Base-by-base conservation (phyloP, 1,139 yeast species). In the Yamadazyma taylorii region DNA sequence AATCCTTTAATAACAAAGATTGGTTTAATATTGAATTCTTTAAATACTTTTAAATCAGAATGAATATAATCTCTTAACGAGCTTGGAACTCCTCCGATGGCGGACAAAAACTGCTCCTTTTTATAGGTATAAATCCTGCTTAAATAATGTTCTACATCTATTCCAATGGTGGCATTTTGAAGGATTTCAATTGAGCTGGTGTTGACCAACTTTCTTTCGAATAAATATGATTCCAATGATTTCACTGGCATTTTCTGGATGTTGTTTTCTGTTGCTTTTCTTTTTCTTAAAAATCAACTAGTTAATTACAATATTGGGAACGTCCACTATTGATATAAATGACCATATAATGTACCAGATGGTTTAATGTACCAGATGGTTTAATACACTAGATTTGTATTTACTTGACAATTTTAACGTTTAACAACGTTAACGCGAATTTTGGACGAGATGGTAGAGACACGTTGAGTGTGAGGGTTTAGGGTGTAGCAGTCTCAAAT, bases 51-150 rank as follows among this genome's bases (percentile, higher is more conserved):
- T 40, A 87, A 65, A 53, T 88, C 94, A 2, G 80, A 64, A 34
- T 79, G 79, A 34, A 88, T 66, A 50, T 71, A 73, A 44, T 68
- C 71, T 43, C 69, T 71, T 45, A 89, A 62, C 2, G 87, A 76
- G 30, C 76, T 60, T 1, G 96, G 96, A 39, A 84, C 75, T 0
- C 96, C 96, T 7, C 96, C 96, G 45, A 85, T 75, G 4, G 95
- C 95, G 35, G 84, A 85, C 35, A 82, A 63, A 46, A 77, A 76
- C 37, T 85, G 85, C 50, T 87, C 95, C 41, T 79, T 79, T 46
- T 81, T 81, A 46, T 67, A 70, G 5, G 82, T 73, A 44, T 85
- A 63, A 33, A 85, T 69, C 40, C 87, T 64, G 26, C 83, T 68
- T 33, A 85, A 63, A 52, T 87, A 87, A 55, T 87, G 89, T 47